These are phyloP conservation scores for Ascochyta clinopodiicola DNA, from an alignment of 2,329 filamentous ascomycete species.

Conservation along the genomic window DNA sequence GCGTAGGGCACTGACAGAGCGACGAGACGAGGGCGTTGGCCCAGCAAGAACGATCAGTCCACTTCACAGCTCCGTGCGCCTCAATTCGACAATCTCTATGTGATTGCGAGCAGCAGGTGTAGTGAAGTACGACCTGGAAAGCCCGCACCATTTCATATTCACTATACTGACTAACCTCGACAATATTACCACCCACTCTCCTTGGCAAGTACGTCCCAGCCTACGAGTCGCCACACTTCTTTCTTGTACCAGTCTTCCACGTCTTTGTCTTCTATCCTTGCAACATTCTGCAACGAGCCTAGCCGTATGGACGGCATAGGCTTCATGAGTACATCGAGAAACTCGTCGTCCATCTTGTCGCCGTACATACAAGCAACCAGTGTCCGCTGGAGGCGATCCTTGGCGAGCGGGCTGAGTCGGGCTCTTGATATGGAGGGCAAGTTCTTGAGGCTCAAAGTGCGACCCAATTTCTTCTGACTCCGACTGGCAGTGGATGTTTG, in stretches of 20 bases:
- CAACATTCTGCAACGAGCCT: conserved; percentile 35
- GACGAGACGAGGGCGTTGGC: too few relatives aligned
- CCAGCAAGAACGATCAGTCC: too few relatives aligned
- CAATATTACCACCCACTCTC: conserved; percentile 24
- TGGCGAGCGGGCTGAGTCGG: conserved; percentile 46
- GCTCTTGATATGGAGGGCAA: conserved; percentile 36
- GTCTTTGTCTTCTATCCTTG: conserved; percentile 49
- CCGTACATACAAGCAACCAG: conserved; percentile 55
- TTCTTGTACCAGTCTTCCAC: conserved; percentile 61
- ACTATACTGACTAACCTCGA: background rate
- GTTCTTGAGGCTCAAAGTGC: conserved; percentile 35
- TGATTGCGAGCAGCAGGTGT: background rate
- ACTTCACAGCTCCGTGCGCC: too few relatives aligned
- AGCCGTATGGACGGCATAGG: conserved; percentile 36
- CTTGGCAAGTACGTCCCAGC: conserved; percentile 60
- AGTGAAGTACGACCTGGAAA: background rate
- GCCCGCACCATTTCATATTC: background rate
- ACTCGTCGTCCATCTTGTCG: conserved; percentile 45
- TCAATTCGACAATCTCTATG: background rate
- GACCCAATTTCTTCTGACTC: conserved; percentile 17
- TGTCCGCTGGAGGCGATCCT: conserved; percentile 54
- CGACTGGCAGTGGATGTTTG: conserved; percentile 6
- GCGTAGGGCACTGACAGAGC: background rate
- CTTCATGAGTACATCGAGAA: conserved; percentile 52
- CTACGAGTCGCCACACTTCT: conserved; percentile 64